phyloP scores from a whole-genome alignment of 306 rosid species.

The Canavalia ensiformis region DNA sequence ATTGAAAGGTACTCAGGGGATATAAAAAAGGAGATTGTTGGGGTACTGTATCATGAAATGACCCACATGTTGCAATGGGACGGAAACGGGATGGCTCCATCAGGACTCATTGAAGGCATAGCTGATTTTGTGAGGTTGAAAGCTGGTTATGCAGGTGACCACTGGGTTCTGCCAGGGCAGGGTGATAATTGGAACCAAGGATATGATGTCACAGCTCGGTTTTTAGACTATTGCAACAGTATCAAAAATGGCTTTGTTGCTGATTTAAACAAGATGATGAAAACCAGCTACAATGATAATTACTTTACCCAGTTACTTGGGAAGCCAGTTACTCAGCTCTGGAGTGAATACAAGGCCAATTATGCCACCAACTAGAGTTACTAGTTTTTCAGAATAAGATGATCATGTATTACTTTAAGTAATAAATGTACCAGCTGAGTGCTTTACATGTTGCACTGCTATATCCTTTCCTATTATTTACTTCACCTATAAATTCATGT shows the following conservation, averaged over 20 bases:
- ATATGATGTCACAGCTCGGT: constrained; percentile 52
- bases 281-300: constrained; percentile 42
- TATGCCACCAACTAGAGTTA: constrained; percentile 16
- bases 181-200: constrained; percentile 54
- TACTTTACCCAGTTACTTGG: constrained; percentile 58
- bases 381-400: too few relatives aligned
- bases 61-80: constrained; percentile 57
- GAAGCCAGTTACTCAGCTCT: constrained; percentile 57
- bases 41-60: constrained; percentile 59
- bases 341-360: constrained; percentile 62
- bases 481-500: too few relatives aligned
- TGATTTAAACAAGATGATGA: constrained; percentile 59
- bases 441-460: too few relatives aligned
- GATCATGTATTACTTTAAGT: too few relatives aligned
- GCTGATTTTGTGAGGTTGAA: constrained; percentile 63
- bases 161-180: constrained; percentile 45
- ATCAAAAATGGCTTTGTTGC: constrained; percentile 61
- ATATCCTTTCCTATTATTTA: too few relatives aligned
- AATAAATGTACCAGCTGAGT: too few relatives aligned
- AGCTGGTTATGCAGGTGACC: constrained; percentile 37
- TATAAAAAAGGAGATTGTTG: constrained; percentile 48
- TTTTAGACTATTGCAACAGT: constrained; percentile 54
- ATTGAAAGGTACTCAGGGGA: constrained; percentile 32
- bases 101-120: constrained; percentile 53
- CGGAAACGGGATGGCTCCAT: constrained; percentile 48